Evolutionary conservation across 805 yeast genomes (phyloP).

Genomic region (Barnettozyma californica): DNA sequence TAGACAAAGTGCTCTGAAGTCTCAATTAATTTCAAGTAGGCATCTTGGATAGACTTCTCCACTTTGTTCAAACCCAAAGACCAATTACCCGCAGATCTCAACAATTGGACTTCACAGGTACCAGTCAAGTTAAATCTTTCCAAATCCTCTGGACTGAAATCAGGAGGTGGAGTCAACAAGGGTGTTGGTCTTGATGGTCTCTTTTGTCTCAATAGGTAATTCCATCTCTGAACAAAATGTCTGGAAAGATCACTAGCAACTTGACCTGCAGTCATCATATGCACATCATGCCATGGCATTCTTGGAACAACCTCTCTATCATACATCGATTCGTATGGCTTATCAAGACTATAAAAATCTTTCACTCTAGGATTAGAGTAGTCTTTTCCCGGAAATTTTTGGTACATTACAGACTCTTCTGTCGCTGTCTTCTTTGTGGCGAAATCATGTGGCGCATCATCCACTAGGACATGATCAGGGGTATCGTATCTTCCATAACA

Average conservation of each 20-base stretch:
- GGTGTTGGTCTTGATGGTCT: conserved; percentile 95
- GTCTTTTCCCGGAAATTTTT: conserved; percentile 93
- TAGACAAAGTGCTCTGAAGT: conserved; percentile 89
- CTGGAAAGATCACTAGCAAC: conserved; percentile 89
- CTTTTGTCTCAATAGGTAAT: conserved; percentile 85
- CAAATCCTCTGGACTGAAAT: conserved; percentile 69
- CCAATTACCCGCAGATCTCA: conserved; percentile 92
- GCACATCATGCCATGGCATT: conserved; percentile 99
- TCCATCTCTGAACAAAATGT: conserved; percentile 98
- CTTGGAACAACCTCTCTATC: conserved; percentile 78
- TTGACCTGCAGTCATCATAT: conserved; percentile 92
- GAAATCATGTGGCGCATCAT: conserved; percentile 49
- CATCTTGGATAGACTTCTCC: conserved; percentile 89
- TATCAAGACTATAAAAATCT: conserved; percentile 75
- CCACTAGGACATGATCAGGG: conserved; percentile 86
- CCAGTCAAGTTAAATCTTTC: conserved; percentile 55
- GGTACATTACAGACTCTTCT: conserved; percentile 38
- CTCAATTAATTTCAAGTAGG: conserved; percentile 85
- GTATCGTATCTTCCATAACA: conserved; percentile 97
- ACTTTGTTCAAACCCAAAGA: conserved; percentile 81
- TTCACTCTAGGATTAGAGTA: conserved; percentile 92
- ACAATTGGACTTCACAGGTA: conserved; percentile 84
- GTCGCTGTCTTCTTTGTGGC: conserved; percentile 27
- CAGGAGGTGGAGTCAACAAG: conserved; percentile 86
- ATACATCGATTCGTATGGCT: conserved; percentile 89